These are phyloP conservation scores for Ecytonucleospora hepatopenaei DNA, from an alignment of 371 early-diverging fungal species.

Conservation along the genomic window DNA sequence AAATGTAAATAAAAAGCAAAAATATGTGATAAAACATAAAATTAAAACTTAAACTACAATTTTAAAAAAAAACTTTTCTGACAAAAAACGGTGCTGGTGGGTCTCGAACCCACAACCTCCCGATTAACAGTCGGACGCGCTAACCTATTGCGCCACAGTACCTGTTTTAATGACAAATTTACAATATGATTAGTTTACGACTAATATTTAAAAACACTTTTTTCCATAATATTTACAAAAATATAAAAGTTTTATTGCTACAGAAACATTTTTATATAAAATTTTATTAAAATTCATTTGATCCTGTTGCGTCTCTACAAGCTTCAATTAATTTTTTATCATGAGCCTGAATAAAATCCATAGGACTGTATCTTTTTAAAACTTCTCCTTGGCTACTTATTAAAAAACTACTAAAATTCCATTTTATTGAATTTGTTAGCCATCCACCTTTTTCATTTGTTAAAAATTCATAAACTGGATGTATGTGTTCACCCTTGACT, in stretches of 20 bases:
- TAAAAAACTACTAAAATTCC: conserved; percentile 63
- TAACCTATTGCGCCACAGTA: conserved; percentile 9
- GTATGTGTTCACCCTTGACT: conserved; percentile 66
- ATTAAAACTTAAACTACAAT: too few relatives aligned
- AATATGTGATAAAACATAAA: too few relatives aligned
- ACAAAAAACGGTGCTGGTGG: background rate
- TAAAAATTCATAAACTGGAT: conserved; percentile 65
- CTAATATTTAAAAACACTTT: too few relatives aligned
- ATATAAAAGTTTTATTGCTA: too few relatives aligned
- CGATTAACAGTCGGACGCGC: conserved; percentile 9
- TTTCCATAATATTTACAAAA: too few relatives aligned
- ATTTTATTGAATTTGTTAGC: conserved; percentile 57
- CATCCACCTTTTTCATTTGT: conserved; percentile 61
- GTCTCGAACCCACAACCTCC: conserved; percentile 6
- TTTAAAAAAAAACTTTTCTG: too few relatives aligned
- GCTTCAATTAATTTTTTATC: conserved; percentile 15
- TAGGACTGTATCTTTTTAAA: conserved; percentile 60
- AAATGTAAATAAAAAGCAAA: too few relatives aligned
- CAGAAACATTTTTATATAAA: too few relatives aligned
- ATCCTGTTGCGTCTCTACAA: background rate
- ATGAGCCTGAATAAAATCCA: conserved; percentile 1
- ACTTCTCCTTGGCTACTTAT: conserved; percentile 63
- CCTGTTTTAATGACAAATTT: too few relatives aligned
- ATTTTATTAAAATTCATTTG: too few relatives aligned
- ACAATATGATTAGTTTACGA: too few relatives aligned